Base-by-base conservation (phyloP, 140 eudicot species). In the Flaveria floridana region DNA sequence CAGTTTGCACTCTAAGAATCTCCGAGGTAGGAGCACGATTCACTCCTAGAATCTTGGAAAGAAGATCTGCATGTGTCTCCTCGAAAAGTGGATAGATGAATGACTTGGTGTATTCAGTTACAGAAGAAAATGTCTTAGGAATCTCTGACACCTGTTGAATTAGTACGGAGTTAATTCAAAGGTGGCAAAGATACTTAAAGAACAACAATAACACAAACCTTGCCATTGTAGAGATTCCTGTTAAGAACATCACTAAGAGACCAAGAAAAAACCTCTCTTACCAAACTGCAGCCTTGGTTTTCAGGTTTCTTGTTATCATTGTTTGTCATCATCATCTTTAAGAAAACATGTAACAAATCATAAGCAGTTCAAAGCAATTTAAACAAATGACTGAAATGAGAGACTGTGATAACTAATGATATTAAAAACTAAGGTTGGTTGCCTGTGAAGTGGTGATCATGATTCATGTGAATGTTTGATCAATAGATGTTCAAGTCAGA, bases 51-150 rank as follows among this genome's bases (percentile, higher is more conserved):
- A 79, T 66, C 50, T 72, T 72, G 7, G 82, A 83, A 14, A 6
- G 62, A 76, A 80, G 47, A 41, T 80, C 84, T 0, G 77, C 80
- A 28, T 52, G 82, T n/a, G 87, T 72, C 74, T 83, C 87, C 72
- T 75, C 87, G 5, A 59, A 65, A 61, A 76, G 82, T 0, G 80
- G 87, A 52, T 23, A 18, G 14, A 65, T 12, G 67, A 84, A 84
- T 18, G 85, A 76, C 13, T 26, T 39, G 18, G 47, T 67, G 8
- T 84, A 84, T 3, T 41, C 74, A 2, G 65, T 12, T 44, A 68
- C 68, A 0, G 85, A 72, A 8, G 73, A 44, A 57, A 84, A 84
- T 28, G 80, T 84, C 75, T 19, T 76, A 0, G 87, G 85, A 61
- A 84, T 80, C 67, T 67, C 62, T 13, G 25, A 46, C 26, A 80